Base-by-base conservation (phyloP, 2,329 filamentous ascomycete genomes). In the Capronia coronata region DNA sequence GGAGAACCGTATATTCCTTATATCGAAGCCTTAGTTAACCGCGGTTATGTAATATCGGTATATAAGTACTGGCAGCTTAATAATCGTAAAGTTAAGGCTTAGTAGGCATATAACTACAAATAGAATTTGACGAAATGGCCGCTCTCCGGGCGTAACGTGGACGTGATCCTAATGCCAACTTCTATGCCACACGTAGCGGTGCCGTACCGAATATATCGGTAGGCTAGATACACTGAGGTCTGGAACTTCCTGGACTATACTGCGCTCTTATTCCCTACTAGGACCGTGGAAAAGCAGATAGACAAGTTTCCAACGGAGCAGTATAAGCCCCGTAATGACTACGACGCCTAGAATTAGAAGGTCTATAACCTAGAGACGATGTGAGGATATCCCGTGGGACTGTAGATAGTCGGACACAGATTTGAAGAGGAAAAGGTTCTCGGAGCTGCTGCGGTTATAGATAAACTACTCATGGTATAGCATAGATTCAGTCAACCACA, bases 51-150 rank as follows among this genome's bases (percentile, higher is more conserved):
- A 1, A 77, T 83, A 11, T 80, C 77, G 0, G 78, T 83, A 0
- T 83, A 78, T 49, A 70, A 80, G 3, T 85, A 84, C 64, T 85
- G 80, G 82, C 79, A 83, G 57, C 69, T 85, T 5, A 84, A 83
- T 64, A 77, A 69, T 52, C 69, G 71, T 21, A 84, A 83, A 59
- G 49, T 70, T 21, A 67, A 65, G 0, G 67, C 72, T 2, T 77
- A 81, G 54, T 74, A 80, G 50, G 68, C 65, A 2, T 83, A 80
- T 48, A 68, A 82, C 1, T 72, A 80, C 42, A 76, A 79, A 49
- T 84, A 80, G 80, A 74, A 75, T 38, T 61, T 62, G 0, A 65
- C 69, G 1, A 66, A 59, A 13, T 76, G 72, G 2, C 61, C 67
- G 0, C n/a, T n/a, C n/a, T 73, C 73, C 0, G 77, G 75, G 0